Evolutionary conservation across 192 early-diverging fungal genomes (phyloP).

Genomic region (Coemansia asiatica): DNA sequence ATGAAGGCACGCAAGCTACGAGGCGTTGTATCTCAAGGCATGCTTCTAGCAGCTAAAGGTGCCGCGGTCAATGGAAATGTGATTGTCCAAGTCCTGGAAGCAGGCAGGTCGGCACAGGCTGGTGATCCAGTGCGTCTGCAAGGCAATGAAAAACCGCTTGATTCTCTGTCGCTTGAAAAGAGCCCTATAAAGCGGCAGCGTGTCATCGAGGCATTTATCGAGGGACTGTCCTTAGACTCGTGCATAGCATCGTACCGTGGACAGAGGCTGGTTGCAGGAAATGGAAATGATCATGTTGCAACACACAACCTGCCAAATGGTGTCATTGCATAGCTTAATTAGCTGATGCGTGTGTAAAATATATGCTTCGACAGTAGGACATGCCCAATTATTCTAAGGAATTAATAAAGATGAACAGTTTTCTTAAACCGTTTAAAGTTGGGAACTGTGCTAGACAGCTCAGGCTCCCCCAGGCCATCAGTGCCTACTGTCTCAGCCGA

Average conservation of each 20-base stretch:
- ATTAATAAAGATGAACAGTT: slow-evolving; percentile 33
- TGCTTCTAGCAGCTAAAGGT: slow-evolving; percentile 32
- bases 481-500: no score
- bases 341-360: no score
- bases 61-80: background rate
- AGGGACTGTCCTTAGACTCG: slow-evolving; percentile 8
- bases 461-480: no score
- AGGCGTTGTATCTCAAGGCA: slow-evolving; percentile 32
- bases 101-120: slow-evolving; percentile 8
- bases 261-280: slow-evolving; percentile 7
- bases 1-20: slow-evolving; percentile 36
- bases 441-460: background rate
- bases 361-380: no score
- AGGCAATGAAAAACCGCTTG: background rate
- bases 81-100: slow-evolving; percentile 33
- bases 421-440: slow-evolving; percentile 52
- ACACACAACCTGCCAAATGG: slow-evolving; percentile 16
- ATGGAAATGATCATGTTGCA: slow-evolving; percentile 1
- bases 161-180: background rate
- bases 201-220: slow-evolving; percentile 14
- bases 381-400: no score
- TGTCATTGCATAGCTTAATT: slow-evolving; percentile 11
- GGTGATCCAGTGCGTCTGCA: slow-evolving; percentile 13
- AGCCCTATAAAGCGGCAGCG: slow-evolving; percentile 19
- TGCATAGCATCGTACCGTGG: slow-evolving; percentile 19